Conservation (phyloP, 352 stramenopile species). For the Pythium biforme region DNA sequence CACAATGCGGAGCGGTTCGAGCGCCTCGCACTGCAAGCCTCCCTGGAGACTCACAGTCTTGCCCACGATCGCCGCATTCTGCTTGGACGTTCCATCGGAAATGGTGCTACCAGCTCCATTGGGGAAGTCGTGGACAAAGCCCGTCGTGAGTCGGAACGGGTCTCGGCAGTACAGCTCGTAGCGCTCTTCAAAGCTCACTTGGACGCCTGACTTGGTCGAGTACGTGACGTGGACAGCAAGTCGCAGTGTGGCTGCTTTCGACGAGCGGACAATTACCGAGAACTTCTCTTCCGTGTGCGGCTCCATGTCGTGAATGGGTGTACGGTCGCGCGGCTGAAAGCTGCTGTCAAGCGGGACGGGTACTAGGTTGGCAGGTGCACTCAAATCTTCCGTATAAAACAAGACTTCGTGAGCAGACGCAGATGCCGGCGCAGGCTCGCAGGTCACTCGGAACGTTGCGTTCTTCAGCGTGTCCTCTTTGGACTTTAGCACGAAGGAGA, state of each 20-base stretch:
- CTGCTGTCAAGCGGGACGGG: constrained; percentile 46
- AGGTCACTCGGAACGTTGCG: constrained; percentile 48
- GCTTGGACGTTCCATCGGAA: constrained; percentile 29
- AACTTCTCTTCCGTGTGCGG: constrained; percentile 45
- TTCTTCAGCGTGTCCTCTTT: constrained; percentile 72
- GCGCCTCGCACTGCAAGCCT: constrained; percentile 46
- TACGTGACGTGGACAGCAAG: constrained; percentile 60
- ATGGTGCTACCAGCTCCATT: constrained; percentile 33
- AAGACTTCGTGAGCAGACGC: constrained; percentile 41
- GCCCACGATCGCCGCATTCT: constrained; percentile 59
- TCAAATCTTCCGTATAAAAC: constrained; percentile 48
- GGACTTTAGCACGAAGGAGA: constrained; percentile 55
- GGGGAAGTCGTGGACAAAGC: constrained; percentile 67
- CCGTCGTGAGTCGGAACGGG: constrained; percentile 53
- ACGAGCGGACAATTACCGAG: constrained; percentile 58
- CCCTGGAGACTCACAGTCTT: constrained; percentile 64
- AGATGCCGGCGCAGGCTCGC: constrained; percentile 53
- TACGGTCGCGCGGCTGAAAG: constrained; percentile 51
- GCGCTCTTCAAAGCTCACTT: constrained; percentile 61
- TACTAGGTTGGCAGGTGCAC: constrained; percentile 25
- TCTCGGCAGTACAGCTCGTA: constrained; percentile 64
- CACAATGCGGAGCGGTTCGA: constrained; percentile 52
- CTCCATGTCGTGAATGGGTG: constrained; percentile 38
- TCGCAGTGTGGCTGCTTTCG: constrained; percentile 36
- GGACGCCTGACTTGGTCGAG: constrained; percentile 60